Evolutionary conservation across 1,139 yeast species (phyloP), one percentile per base, ranked within the genome.

Genomic region (Yamadazyma sp.): DNA sequence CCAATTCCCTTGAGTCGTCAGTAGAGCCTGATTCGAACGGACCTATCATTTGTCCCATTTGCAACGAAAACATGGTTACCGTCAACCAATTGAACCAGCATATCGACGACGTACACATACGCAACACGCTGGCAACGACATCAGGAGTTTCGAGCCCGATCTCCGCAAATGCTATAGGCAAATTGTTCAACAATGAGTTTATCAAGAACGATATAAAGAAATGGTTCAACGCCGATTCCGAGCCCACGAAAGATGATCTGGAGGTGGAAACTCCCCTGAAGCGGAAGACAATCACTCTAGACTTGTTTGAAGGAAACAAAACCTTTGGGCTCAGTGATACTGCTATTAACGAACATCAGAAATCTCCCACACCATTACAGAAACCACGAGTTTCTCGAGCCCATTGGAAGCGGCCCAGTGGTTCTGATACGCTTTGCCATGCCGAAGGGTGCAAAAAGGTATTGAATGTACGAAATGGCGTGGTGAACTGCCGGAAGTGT

Each of bases 401-500:
- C 5, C 95, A 86, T 56, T 86, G 94, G 94, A 73, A 73, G 43
- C 73, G 67, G 33, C 79, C 80, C 4, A 38, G 60, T 0, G 61
- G 65, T 0, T 38, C 46, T 3, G 43, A 57, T 14, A 63, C 60
- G 12, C 43, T 39, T 1, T 78, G 83, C 41, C 49, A 61, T 1
- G 52, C 62, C 18, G 39, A 43, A 1, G 46, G 51, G 1, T 83
- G 88, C 50, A 37, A 45, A 1, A 66, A 59, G 32, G 49, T 45
- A 4, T 55, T 82, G 20, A 72, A 63, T 37, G 70, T 74, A 29
- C 70, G 70, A 41, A 71, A 68, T 47, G 85, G 84, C 0, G 54
- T 67, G 2, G 77, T 75, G 3, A 82, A 82, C 52, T 83, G 90
- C 54, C 61, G 85, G 15, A 74, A 67, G 47, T 89, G 97, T 62